A percentile compares a stretch with the other conserved stretches of the same genome.
phyloP scores from a whole-genome alignment of 257 asterid genomes.

The Nicotiana tomentosiformis region DNA sequence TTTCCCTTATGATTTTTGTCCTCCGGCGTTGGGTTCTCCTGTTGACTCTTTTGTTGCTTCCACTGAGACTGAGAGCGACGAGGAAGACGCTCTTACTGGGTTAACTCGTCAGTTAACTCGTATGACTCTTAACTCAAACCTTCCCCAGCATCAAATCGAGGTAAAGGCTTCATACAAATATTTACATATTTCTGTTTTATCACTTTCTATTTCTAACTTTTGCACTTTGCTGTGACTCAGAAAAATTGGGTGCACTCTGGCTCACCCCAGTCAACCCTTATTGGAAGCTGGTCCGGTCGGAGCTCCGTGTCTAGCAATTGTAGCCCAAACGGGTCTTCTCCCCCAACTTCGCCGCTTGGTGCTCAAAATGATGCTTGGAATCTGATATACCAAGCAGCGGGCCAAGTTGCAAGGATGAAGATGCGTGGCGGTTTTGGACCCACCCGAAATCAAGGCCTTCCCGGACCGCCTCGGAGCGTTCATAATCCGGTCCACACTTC shows the following conservation, averaged over 20 bases:
- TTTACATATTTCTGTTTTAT: not conserved
- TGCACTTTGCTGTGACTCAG: conserved; percentile 31
- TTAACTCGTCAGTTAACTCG: conserved; percentile 24
- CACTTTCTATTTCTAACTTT: not conserved
- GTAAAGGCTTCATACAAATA: not conserved
- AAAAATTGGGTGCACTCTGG: conserved; percentile 42
- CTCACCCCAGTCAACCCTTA: conserved; percentile 59
- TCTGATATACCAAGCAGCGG: conserved; percentile 51
- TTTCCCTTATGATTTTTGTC: conserved; percentile 35
- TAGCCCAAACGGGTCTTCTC: conserved; percentile 46
- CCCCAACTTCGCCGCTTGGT: conserved; percentile 36
- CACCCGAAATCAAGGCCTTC: not conserved
- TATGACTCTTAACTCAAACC: not conserved
- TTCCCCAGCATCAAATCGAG: conserved; percentile 7
- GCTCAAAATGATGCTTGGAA: conserved; percentile 32
- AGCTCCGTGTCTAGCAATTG: conserved; percentile 38
- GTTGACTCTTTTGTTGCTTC: conserved; percentile 19
- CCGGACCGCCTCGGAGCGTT: conserved; percentile 20
- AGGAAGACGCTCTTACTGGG: conserved; percentile 23
- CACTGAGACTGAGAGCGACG: conserved; percentile 20
- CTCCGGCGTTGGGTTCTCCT: not conserved
- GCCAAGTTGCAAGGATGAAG: conserved; percentile 42
- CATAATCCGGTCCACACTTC: not conserved
- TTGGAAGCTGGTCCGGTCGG: conserved; percentile 34
- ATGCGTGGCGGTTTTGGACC: conserved; percentile 27